Evolutionary conservation across 208 protist species (phyloP).

Genomic region (Phytomonas francai): DNA sequence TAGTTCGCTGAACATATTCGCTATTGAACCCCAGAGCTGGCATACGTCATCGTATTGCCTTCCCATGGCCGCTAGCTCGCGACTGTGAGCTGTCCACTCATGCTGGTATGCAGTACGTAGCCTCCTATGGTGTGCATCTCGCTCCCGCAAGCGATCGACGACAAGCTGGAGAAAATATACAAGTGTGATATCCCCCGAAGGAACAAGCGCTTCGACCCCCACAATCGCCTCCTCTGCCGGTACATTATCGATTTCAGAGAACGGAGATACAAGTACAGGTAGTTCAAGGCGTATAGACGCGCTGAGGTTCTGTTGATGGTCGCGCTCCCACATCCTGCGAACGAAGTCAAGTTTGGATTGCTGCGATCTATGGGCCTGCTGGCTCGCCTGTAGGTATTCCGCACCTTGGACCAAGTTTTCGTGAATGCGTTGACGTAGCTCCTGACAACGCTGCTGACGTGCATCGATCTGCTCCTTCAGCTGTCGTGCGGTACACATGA

Average conservation of each 20-base stretch:
- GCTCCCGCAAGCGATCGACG: background rate
- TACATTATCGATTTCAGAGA: background rate
- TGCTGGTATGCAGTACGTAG: background rate
- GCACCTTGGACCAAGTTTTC: background rate
- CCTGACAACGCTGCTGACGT: background rate
- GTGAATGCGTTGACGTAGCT: background rate
- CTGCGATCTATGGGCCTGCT: conserved; percentile 4
- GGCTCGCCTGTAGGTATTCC: conserved; percentile 5
- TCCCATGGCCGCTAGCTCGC: background rate
- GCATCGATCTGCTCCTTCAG: background rate
- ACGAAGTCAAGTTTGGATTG: conserved; percentile 8
- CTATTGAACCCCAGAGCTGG: background rate
- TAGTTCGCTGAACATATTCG: background rate
- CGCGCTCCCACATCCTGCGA: conserved; percentile 9
- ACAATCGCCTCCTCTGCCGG: background rate
- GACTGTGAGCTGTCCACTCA: background rate
- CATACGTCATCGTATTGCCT: background rate
- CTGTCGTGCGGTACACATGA: background rate
- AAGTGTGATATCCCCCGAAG: conserved; percentile 1
- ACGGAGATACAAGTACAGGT: conserved; percentile 1
- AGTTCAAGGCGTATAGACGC: background rate
- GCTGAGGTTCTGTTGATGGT: conserved; percentile 9
- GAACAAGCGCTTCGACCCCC: background rate
- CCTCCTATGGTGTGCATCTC: background rate
- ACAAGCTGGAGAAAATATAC: background rate